Conservation (phyloP, 2,329 filamentous ascomycete genomes). For the Ascomycota sp. region DNA sequence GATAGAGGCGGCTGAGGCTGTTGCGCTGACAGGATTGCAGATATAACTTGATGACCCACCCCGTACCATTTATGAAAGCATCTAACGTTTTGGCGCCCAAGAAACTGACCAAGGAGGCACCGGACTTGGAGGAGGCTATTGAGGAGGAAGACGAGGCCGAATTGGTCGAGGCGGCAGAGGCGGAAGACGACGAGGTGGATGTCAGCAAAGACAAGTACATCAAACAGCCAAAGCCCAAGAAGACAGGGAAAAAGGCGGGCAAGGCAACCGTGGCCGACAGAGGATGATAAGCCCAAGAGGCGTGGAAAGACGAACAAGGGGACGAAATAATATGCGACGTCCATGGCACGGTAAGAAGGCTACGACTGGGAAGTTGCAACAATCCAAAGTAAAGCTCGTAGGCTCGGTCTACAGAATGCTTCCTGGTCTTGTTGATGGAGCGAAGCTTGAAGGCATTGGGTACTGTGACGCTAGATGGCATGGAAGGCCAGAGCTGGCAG, state of each 20-base stretch:
- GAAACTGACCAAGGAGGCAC: constrained; percentile 49
- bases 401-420: no score
- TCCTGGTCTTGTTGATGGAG: no score
- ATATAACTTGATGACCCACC: constrained; percentile 71
- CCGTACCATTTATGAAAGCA: constrained; percentile 89
- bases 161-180: constrained; percentile 30
- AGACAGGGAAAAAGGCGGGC: constrained; percentile 20
- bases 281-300: constrained; percentile 30
- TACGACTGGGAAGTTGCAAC: no score
- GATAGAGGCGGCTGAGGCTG: no score
- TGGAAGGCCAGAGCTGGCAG: no score
- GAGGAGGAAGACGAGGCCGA: constrained; percentile 73
- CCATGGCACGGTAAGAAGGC: no score
- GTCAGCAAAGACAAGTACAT: constrained; percentile 92
- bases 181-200: constrained; percentile 55
- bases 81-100: constrained; percentile 52
- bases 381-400: no score
- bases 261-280: constrained; percentile 28
- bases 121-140: constrained; percentile 87
- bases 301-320: constrained; percentile 23
- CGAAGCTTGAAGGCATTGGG: no score
- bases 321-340: constrained; percentile 14
- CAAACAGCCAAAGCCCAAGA: constrained; percentile 60
- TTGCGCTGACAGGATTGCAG: constrained; percentile 17
- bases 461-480: no score